Evolutionary conservation across 768 basidiomycete genomes (phyloP), one percentile per base, ranked within the genome.

Genomic region (Boletales sp.): DNA sequence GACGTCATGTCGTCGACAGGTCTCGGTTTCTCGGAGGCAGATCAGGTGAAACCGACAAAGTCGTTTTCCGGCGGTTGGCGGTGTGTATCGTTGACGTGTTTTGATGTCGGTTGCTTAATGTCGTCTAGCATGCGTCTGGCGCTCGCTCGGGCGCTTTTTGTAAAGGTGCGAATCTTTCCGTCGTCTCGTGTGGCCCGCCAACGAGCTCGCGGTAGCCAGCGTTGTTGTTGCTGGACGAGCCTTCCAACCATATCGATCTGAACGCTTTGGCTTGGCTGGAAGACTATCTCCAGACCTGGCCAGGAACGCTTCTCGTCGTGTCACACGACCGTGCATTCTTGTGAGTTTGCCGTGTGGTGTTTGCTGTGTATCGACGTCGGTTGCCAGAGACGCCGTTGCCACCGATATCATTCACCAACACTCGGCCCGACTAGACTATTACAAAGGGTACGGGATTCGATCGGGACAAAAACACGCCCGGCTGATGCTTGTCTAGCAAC

Each of bases 381-480:
- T 55, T 44, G 10, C 24, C 31, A 90, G 87, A 47, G 95, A 98
- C 67, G 88, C 90, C 14, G 91, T 98, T 34, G 95, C 97, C 4
- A 98, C 97, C 15, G 97, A 99, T 67, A 97, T 99, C 56, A 81
- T 97, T n/a, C 92, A 97, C 66, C 93, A 91, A 68, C 94, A 97
- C 66, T 93, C 87, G 1, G 86, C 78, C 47, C 81, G 97, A 40
- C 77, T 98, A 17, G 94, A 98, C 66, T 98, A 98, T 72, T 98
- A 94, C 76, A 97, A 97, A 74, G 97, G 95, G 83, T 88, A 60
- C 24, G 72, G 56, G 35, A 31, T 17, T 3, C 6, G 12, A 7
- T 11, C 21, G 52, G 7, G 34, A 19, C 19, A 5, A 27, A 30
- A 31, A 21, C 8, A 4, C 35, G 44, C 54, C 27, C 46, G 50